Conservation (phyloP, 1,284 basidiomycete genomes). For the Rhodotorula sp. region DNA sequence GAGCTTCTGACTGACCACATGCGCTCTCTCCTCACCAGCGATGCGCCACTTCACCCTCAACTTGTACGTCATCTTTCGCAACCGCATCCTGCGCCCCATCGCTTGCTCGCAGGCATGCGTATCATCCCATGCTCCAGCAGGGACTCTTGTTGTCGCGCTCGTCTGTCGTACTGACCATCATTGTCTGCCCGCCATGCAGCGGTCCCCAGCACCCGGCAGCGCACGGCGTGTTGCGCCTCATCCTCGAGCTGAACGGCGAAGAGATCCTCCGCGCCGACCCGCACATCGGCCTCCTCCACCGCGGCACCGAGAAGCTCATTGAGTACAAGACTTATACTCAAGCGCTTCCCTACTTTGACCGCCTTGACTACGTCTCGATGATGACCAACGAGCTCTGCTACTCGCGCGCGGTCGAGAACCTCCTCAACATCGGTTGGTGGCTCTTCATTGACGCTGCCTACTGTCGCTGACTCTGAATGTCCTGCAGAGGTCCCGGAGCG, state of each 20-base stretch:
- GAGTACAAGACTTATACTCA: constrained; percentile 99
- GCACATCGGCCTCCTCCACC: constrained; percentile 93
- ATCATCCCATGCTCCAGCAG: too few relatives aligned
- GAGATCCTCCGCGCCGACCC: constrained; percentile 56
- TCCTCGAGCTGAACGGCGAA: constrained; percentile 96
- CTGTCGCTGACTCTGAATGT: background rate
- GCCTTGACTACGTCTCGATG: constrained; percentile 99
- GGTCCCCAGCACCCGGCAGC: constrained; percentile 94
- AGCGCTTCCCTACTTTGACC: constrained; percentile 93
- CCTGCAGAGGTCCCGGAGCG: constrained; percentile 83
- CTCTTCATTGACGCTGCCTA: background rate
- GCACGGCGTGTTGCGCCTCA: constrained; percentile 96
- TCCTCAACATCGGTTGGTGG: constrained; percentile 75
- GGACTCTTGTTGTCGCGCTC: too few relatives aligned
- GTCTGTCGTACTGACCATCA: too few relatives aligned
- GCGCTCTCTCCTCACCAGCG: background rate
- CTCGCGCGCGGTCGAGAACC: constrained; percentile 94
- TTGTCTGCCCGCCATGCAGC: too few relatives aligned
- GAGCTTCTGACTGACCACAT: background rate
- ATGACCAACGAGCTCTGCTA: constrained; percentile 98
- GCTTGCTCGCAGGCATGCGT: too few relatives aligned
- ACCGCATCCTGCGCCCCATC: too few relatives aligned
- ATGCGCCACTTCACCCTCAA: constrained; percentile 33
- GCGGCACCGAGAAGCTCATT: constrained; percentile 97
- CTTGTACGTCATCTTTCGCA: too few relatives aligned